These are phyloP conservation scores for Neofusicoccum umdonicola DNA, from an alignment of 2,329 filamentous ascomycete genomes.

Conservation along the genomic window DNA sequence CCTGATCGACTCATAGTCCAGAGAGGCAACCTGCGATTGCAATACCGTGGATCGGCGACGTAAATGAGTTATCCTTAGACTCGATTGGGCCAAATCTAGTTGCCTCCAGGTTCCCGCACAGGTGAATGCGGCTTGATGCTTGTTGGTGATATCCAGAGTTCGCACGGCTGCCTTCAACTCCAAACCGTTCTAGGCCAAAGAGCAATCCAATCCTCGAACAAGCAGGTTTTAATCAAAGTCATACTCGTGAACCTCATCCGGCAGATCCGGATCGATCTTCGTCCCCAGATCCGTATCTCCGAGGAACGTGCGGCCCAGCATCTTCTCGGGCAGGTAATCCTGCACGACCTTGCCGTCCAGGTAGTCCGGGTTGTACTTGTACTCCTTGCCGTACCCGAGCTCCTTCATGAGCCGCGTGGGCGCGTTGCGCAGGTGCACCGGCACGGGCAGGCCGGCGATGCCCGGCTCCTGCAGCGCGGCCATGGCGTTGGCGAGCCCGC, in stretches of 20 bases:
- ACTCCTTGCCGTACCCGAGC: conserved; percentile 82
- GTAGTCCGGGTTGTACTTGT: conserved; percentile 97
- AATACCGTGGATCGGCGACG: too few species aligned
- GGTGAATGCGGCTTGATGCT: not conserved
- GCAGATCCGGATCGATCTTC: conserved; percentile 69
- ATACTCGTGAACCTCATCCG: conserved; percentile 21
- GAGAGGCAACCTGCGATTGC: too few species aligned
- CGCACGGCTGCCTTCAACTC: too few species aligned
- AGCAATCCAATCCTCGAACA: not conserved
- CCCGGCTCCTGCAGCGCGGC: conserved; percentile 76
- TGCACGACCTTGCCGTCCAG: conserved; percentile 76
- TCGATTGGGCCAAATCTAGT: too few species aligned
- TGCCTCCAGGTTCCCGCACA: too few species aligned
- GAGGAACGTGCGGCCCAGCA: conserved; percentile 71
- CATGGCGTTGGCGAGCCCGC: conserved; percentile 76
- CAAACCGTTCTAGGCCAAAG: not conserved
- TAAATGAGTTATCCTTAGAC: too few species aligned
- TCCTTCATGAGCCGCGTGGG: conserved; percentile 93
- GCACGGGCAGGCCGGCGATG: conserved; percentile 76
- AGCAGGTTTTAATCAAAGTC: not conserved
- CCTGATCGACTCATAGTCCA: too few species aligned
- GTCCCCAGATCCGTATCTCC: conserved; percentile 78
- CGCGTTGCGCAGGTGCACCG: conserved; percentile 85
- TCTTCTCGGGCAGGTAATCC: conserved; percentile 80
- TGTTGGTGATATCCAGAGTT: too few species aligned